phyloP scores from a whole-genome alignment of 495 filamentous ascomycete species.

The Xylaria sp. region DNA sequence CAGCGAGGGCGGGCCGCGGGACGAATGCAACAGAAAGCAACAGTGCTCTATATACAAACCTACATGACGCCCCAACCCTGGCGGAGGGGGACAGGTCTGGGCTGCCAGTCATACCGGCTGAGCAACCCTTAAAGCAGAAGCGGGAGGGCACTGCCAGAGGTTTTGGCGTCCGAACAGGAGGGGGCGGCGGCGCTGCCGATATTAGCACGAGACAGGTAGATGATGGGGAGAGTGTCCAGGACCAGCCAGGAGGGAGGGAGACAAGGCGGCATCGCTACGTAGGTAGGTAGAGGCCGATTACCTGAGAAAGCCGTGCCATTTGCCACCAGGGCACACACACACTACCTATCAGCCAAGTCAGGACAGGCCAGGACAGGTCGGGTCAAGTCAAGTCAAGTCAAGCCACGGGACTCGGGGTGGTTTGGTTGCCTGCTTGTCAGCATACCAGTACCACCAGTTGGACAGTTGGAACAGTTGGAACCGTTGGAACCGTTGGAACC shows the following conservation, averaged over 20 bases:
- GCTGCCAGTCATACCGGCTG: not conserved
- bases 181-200: not conserved
- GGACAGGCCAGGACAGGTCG: too few species aligned
- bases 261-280: not conserved
- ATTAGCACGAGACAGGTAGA: not conserved
- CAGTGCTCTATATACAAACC: not conserved
- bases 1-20: not conserved
- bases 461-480: too few species aligned
- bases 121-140: not conserved
- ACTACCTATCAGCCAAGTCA: too few species aligned
- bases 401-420: not conserved
- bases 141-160: not conserved
- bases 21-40: not conserved
- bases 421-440: conserved; percentile 5
- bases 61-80: too few species aligned
- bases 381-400: too few species aligned
- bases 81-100: not conserved
- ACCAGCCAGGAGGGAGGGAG: not conserved
- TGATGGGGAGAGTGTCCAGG: not conserved
- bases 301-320: not conserved
- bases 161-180: not conserved
- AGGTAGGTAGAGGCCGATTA: not conserved
- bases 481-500: too few species aligned
- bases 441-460: too few species aligned
- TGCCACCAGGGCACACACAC: conserved; percentile 15